Evolutionary conservation across 257 asterid species (phyloP).

Genomic region (Knoxia roxburghii): DNA sequence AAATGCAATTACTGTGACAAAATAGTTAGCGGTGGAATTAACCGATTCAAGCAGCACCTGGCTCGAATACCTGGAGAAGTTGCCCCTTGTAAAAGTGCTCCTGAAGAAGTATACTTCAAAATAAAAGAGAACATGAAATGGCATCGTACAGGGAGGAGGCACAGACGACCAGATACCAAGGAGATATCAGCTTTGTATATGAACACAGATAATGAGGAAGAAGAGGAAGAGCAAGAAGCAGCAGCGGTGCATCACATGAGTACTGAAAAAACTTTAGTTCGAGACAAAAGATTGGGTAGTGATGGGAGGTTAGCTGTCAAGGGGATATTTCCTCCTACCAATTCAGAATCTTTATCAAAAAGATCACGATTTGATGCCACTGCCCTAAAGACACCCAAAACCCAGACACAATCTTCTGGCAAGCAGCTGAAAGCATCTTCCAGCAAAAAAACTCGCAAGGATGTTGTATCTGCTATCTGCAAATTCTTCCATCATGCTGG

Average conservation of each 20-base stretch:
- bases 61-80: conserved; percentile 96
- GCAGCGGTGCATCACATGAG: conserved; percentile 42
- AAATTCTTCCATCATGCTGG: conserved; percentile 91
- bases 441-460: conserved; percentile 62
- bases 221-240: conserved; percentile 51
- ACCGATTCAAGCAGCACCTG: conserved; percentile 87
- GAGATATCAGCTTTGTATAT: conserved; percentile 48
- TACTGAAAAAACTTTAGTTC: conserved; percentile 42
- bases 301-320: conserved; percentile 48
- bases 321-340: conserved; percentile 39
- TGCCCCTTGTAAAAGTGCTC: conserved; percentile 87
- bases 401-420: conserved; percentile 38
- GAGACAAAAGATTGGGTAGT: conserved; percentile 49
- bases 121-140: conserved; percentile 93
- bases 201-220: conserved; percentile 70
- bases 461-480: conserved; percentile 73
- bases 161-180: conserved; percentile 59
- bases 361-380: conserved; percentile 54
- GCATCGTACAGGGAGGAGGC: conserved; percentile 92
- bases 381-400: conserved; percentile 38
- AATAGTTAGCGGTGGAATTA: conserved; percentile 88
- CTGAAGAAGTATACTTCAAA: conserved; percentile 76
- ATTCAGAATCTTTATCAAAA: conserved; percentile 41
- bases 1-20: conserved; percentile 92
- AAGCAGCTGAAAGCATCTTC: conserved; percentile 47